Evolutionary conservation across 495 filamentous ascomycete genomes (phyloP), one percentile per base, ranked within the genome.

Genomic region (Pseudoneurospora amorphoporcata): DNA sequence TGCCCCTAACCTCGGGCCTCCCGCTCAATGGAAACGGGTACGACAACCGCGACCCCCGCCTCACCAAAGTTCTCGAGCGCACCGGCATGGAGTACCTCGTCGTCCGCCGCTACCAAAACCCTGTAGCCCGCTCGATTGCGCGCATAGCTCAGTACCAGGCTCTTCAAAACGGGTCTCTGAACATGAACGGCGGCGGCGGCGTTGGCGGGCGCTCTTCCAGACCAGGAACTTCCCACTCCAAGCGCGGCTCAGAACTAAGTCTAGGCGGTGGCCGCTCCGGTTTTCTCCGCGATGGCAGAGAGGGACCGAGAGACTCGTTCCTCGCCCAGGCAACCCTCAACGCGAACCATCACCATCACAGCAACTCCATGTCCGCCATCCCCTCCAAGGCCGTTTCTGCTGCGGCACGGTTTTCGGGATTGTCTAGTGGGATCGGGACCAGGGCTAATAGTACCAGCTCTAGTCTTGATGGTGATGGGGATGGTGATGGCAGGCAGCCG

Each of bases 21-120:
- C 73, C 85, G 9, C 76, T 83, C 38, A 79, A 81, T 32, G 79
- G 81, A 19, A 77, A 82, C 7, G 81, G 77, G 35, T 85, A 84
- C 73, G 84, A 85, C 53, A 75, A 78, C 8, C 80, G 83, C 2
- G 87, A 87, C 76, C 87, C 86, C 10, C 84, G 88, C 14, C 81
- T 89, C 29, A 81, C 83, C 72, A 84, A 85, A 74, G 80, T 88
- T 65, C 85, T 90, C 23, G 89, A 92, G 79, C 83, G 87, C 39
- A 89, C 88, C 0, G 86, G 83, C 5, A 84, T 89, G 78, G 88
- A 92, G 75, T 92, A 92, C 74, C 81, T 88, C 7, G 89, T 90
- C 19, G 87, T 91, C n/a, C 82, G 90, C 43, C 82, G 90, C 29
- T 89, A 88, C 79, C 89, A 90, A 71, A 89, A 91, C 74, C 90